A percentile compares a stretch with the other conserved stretches of the same genome.
These are phyloP conservation scores for Lactarius sanguifluus DNA, from an alignment of 768 basidiomycete genomes.

Conservation along the genomic window DNA sequence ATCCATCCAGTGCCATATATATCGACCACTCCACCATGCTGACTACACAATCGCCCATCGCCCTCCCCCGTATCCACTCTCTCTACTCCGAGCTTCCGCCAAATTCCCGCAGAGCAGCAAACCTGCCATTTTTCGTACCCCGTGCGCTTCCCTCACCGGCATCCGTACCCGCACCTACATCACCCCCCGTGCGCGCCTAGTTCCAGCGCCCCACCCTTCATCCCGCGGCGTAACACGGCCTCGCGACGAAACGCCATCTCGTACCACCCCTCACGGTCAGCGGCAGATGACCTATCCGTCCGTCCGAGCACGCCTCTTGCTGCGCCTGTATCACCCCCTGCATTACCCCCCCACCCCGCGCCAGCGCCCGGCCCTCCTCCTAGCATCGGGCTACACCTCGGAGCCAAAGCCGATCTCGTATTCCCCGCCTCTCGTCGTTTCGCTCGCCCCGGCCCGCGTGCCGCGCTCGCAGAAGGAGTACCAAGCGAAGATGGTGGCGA, in stretches of 20 bases:
- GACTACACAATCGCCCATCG: conserved; percentile 24
- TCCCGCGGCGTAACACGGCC: conserved; percentile 14
- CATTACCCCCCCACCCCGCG: conserved; percentile 12
- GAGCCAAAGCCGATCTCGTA: conserved; percentile 1
- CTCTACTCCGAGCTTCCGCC: conserved; percentile 30
- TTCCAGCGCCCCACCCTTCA: conserved; percentile 4
- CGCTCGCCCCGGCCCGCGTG: conserved; percentile 20
- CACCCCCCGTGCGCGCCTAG: not conserved
- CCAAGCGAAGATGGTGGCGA: conserved; percentile 28
- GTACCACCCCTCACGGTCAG: conserved; percentile 14
- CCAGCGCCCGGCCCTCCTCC: conserved; percentile 19
- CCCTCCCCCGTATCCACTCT: conserved; percentile 25
- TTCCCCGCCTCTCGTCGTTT: conserved; percentile 18
- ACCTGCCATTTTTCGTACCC: conserved; percentile 27
- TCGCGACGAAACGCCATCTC: conserved; percentile 28
- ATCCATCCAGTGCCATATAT: conserved; percentile 10
- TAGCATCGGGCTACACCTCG: conserved; percentile 14
- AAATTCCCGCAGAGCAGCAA: conserved; percentile 30
- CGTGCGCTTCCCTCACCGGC: conserved; percentile 15
- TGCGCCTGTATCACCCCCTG: not conserved
- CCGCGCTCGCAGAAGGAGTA: conserved; percentile 25
- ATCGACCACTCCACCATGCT: conserved; percentile 23
- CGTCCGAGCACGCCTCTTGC: not conserved
- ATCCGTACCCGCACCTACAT: not conserved
- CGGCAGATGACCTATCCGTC: conserved; percentile 10